These are phyloP conservation scores for Gillenia trifoliata DNA, from an alignment of 306 rosid genomes.

Conservation along the genomic window DNA sequence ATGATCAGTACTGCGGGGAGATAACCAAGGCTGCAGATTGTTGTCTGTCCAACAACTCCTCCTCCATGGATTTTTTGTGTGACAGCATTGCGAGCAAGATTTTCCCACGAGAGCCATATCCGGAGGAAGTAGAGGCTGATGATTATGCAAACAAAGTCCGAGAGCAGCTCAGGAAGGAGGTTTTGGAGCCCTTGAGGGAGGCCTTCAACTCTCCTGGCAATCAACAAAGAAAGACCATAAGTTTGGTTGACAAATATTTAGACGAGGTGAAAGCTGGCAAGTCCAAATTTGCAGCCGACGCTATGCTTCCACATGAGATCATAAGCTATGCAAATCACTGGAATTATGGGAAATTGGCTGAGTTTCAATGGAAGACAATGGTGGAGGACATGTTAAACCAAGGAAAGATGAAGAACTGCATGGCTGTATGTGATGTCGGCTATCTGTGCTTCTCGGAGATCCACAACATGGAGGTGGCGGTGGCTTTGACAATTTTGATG, in stretches of 20 bases:
- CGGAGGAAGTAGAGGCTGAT: no score
- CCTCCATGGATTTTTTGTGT: constrained; percentile 22
- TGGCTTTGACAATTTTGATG: constrained; percentile 47
- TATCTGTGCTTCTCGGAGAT: no score
- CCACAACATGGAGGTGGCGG: constrained; percentile 42
- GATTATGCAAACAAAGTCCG: no score
- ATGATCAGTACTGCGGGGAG: neutral
- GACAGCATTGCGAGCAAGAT: constrained; percentile 49
- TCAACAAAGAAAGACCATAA: no score
- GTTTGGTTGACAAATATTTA: no score
- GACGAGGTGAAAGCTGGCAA: no score
- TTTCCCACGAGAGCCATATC: no score
- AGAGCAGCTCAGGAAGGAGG: no score
- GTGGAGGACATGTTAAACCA: neutral
- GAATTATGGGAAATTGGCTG: constrained; percentile 39
- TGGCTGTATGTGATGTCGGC: constrained; percentile 34
- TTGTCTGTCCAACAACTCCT: neutral
- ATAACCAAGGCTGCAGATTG: neutral
- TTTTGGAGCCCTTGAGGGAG: no score
- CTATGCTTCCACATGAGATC: constrained; percentile 56
- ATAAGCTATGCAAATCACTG: neutral
- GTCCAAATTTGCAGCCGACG: constrained; percentile 49
- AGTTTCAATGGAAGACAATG: constrained; percentile 54
- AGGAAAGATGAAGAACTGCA: constrained; percentile 45
- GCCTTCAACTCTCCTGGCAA: no score